Evolutionary conservation across 169 alveolate genomes (phyloP), one percentile per base, ranked within the genome.

Genomic region (Eimeria acervulina): DNA sequence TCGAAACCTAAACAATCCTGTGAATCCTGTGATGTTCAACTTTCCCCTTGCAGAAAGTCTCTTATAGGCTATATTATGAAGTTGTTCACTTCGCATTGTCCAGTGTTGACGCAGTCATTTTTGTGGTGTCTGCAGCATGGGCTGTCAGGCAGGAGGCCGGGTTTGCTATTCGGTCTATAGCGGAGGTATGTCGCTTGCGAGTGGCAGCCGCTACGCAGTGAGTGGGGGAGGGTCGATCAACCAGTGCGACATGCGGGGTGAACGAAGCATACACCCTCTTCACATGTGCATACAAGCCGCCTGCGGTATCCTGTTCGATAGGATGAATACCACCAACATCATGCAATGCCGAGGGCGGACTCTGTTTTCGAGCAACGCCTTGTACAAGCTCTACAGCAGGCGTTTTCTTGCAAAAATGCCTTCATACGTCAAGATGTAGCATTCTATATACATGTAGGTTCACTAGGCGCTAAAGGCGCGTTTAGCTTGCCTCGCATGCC

Each of bases 61-160:
- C 51, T 21, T 36, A 17, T n/a, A 36, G 40, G 31, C 19, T 72
- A 68, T 1, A 31, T 28, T 21, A 15, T 31, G 13, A 4, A 15
- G 23, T 12, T 31, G 5, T 68, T 68, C 12, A 6, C 10, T 51
- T 52, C 47, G 31, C 72, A 26, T 31, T 83, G 76, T 55, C 47
- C 61, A 83, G 26, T 28, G 31, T n/a, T 31, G 76, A n/a, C 1
- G 19, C 74, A 28, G 17, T 28, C 15, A 33, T 21, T 6, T 23
- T 55, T 84, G 76, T 15, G 93, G 51, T 10, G 70, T 55, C 40
- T 87, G 94, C 94, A 87, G 94, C 94, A 21, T 87, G 94, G 94
- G 94, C 94, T 12, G 94, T 87, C 47, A 81, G 94, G 31, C 94
- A 87, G 66, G 94, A 87, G 70, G 94, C 94, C 26, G 94, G 94